Evolutionary conservation across 1,139 yeast genomes (phyloP), one percentile per base, ranked within the genome.

Genomic region (Meyerozyma elateridarum): DNA sequence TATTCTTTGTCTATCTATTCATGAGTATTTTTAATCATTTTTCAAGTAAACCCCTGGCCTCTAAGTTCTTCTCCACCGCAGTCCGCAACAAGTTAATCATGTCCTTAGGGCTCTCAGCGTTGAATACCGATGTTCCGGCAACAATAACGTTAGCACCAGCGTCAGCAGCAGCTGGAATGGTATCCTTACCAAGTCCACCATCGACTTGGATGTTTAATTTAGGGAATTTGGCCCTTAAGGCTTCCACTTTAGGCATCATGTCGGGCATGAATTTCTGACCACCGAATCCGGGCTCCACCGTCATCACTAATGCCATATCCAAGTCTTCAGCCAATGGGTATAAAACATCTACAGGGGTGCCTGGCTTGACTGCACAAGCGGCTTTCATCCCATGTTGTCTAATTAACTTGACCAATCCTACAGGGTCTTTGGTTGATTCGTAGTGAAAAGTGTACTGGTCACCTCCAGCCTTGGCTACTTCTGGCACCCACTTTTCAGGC

Each of bases 91-190:
- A 68, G 32, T 64, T 64, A 45, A 89, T 88, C 47, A 85, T 82
- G 41, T 76, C 82, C 18, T 62, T 64, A 13, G 96, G 96, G 45
- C 82, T 81, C 5, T 70, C 65, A 9, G 96, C 94, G 42, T 80
- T 79, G 64, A 88, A 91, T 12, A 89, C 93, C 32, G 95, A 75
- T 12, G 98, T 91, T 27, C 99, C 99, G 2, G 98, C 97, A 34
- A 91, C 99, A 53, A 93, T 89, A 30, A 91, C 96, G 56, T 91
- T 91, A 33, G 98, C 98, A 36, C 97, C 97, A 8, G 96, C 96
- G 36, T 72, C 70, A 15, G 97, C 95, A 13, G 96, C 96, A 22
- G 71, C 72, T 33, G 76, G 83, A 34, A 87, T 78, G 5, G 94
- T 91, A 31, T 76, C 88, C 44, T 79, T 79, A 37, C 94, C 95